phyloP scores from a whole-genome alignment of 2,329 filamentous ascomycete genomes.

The Talaromyces albobiverticillius region DNA sequence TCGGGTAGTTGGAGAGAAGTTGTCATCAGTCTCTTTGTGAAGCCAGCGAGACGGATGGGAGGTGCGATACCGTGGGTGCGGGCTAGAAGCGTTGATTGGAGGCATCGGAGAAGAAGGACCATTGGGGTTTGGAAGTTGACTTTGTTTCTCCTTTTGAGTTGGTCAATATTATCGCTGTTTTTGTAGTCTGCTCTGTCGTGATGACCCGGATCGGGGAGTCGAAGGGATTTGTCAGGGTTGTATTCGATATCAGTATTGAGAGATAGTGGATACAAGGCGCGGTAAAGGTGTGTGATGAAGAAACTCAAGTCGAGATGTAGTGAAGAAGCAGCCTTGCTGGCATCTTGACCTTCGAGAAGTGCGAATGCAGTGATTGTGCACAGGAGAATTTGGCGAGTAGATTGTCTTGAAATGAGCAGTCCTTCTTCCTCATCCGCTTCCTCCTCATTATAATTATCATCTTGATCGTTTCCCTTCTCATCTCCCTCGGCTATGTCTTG shows the following conservation, averaged over 20 bases:
- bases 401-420: slow-evolving; percentile 61
- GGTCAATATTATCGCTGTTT: slow-evolving; percentile 34
- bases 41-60: slow-evolving; percentile 81
- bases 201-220: slow-evolving; percentile 64
- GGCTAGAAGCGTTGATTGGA: slow-evolving; percentile 79
- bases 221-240: slow-evolving; percentile 66
- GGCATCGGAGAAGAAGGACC: slow-evolving; percentile 81
- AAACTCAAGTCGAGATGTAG: slow-evolving; percentile 90
- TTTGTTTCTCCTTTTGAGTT: slow-evolving; percentile 57
- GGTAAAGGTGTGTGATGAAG: slow-evolving; percentile 93
- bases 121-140: slow-evolving; percentile 95
- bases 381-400: slow-evolving; percentile 81
- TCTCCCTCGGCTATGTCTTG: slow-evolving; percentile 48
- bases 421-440: background rate
- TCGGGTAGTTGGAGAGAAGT: slow-evolving; percentile 82
- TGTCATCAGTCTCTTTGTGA: slow-evolving; percentile 86
- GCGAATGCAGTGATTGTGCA: slow-evolving; percentile 96
- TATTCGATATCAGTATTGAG: slow-evolving; percentile 84
- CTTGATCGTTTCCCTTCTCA: slow-evolving; percentile 31
- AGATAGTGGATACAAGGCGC: slow-evolving; percentile 73
- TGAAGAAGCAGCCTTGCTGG: slow-evolving; percentile 73
- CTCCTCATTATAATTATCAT: slow-evolving; percentile 52
- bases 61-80: slow-evolving; percentile 71
- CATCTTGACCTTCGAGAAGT: slow-evolving; percentile 92
- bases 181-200: slow-evolving; percentile 22